These are phyloP conservation scores for Physaria fendleri DNA, from an alignment of 345 rosid species.

Conservation along the genomic window DNA sequence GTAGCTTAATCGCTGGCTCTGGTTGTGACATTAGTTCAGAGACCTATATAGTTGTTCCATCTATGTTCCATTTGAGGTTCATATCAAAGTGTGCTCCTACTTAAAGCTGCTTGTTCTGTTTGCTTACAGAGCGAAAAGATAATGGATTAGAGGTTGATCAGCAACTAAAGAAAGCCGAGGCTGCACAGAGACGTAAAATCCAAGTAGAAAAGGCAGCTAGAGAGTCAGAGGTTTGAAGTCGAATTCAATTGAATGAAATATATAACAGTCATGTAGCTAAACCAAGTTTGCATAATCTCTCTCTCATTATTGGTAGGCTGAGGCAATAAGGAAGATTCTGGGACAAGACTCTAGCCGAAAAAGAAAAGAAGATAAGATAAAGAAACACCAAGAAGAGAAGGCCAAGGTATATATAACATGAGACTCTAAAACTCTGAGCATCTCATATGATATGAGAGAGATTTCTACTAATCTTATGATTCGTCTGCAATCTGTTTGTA, in stretches of 20 bases:
- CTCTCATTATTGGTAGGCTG: conserved; percentile 49
- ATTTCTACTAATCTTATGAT: background rate
- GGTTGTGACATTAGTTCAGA: background rate
- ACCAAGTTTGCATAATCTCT: conserved; percentile 8
- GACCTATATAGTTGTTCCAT: background rate
- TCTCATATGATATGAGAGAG: background rate
- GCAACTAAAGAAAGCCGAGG: conserved; percentile 84
- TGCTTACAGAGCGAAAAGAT: conserved; percentile 65
- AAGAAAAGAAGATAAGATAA: conserved; percentile 75
- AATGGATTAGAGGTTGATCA: conserved; percentile 74
- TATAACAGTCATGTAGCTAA: too few relatives aligned
- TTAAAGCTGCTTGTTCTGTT: background rate
- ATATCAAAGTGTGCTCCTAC: background rate
- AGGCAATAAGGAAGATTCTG: conserved; percentile 90
- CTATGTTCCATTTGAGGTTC: background rate
- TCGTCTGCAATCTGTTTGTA: background rate
- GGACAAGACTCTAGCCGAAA: conserved; percentile 88
- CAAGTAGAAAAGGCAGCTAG: conserved; percentile 88
- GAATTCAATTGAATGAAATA: background rate
- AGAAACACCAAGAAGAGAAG: conserved; percentile 74
- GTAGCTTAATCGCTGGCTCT: background rate
- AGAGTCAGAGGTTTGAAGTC: conserved; percentile 78
- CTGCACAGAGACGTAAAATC: conserved; percentile 81
- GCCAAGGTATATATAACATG: conserved; percentile 71
- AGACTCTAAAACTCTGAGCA: too few relatives aligned